phyloP scores from a whole-genome alignment of 1,284 basidiomycete species.

The Takashimella tepidaria region DNA sequence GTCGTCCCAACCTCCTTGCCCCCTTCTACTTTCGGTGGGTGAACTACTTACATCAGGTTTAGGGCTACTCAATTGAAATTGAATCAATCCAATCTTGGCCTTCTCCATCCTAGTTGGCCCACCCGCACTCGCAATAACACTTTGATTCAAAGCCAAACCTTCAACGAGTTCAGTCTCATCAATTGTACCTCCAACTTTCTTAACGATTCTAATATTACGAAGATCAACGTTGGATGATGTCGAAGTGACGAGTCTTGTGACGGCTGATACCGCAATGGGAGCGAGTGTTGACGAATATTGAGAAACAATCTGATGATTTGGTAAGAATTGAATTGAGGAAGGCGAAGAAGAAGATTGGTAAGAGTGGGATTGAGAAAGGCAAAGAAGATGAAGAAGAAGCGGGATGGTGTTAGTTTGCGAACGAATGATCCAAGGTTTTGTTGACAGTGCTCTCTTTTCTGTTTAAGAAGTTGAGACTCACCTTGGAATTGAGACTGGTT shows the following conservation, averaged over 20 bases:
- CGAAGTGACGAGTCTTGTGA: slow-evolving; percentile 78
- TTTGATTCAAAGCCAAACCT: slow-evolving; percentile 94
- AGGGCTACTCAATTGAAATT: slow-evolving; percentile 96
- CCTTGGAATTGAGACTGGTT: slow-evolving; percentile 96
- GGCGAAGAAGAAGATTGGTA: no score
- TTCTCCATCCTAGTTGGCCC: slow-evolving; percentile 96
- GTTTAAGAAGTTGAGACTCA: slow-evolving; percentile 33
- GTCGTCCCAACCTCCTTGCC: no score
- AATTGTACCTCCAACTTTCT: slow-evolving; percentile 98
- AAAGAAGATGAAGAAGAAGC: no score
- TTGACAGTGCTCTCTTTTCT: no score
- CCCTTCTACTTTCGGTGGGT: no score
- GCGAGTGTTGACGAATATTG: slow-evolving; percentile 97
- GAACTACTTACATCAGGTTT: slow-evolving; percentile 92
- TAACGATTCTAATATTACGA: slow-evolving; percentile 91
- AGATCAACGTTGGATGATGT: slow-evolving; percentile 93
- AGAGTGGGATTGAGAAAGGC: no score
- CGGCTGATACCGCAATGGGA: slow-evolving; percentile 95
- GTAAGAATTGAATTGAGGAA: no score
- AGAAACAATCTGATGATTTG: slow-evolving; percentile 74
- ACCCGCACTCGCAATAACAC: slow-evolving; percentile 81
- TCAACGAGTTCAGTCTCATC: slow-evolving; percentile 98
- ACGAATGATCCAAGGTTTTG: no score
- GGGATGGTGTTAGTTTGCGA: background rate
- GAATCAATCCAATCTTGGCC: slow-evolving; percentile 96